Evolutionary conservation across 371 early-diverging fungal genomes (phyloP).

Genomic region (Syncephalastrum monosporum): DNA sequence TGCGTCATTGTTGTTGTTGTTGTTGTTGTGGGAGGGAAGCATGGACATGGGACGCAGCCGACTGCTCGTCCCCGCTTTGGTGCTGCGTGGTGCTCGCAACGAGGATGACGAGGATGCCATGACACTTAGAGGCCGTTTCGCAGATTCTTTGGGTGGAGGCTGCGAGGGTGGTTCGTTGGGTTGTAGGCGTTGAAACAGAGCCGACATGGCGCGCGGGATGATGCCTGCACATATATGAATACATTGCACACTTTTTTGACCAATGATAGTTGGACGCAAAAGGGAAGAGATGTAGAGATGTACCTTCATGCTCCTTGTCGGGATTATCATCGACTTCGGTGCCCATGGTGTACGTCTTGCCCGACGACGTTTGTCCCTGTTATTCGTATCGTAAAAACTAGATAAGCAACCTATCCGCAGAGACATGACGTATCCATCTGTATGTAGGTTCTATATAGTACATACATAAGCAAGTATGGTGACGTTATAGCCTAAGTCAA

Average conservation of each 20-base stretch:
- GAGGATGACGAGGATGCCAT: slow-evolving; percentile 6
- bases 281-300: neutral
- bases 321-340: slow-evolving; percentile 64
- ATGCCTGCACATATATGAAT: slow-evolving; percentile 58
- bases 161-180: neutral
- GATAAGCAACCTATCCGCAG: no score
- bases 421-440: neutral
- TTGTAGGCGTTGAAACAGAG: slow-evolving; percentile 61
- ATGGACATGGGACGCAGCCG: slow-evolving; percentile 35
- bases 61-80: slow-evolving; percentile 17
- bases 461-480: slow-evolving; percentile 95
- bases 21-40: slow-evolving; percentile 12
- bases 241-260: neutral
- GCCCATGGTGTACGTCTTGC: slow-evolving; percentile 99
- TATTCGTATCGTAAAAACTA: no score
- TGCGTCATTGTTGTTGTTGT: slow-evolving; percentile 5
- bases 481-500: slow-evolving; percentile 82
- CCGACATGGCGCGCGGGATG: slow-evolving; percentile 84
- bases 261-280: neutral
- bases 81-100: slow-evolving; percentile 20
- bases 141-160: neutral
- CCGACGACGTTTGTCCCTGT: slow-evolving; percentile 87
- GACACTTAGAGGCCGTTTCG: slow-evolving; percentile 9
- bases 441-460: neutral
- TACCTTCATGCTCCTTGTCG: slow-evolving; percentile 54